Percentiles rank a stretch among this genome's conserved stretches.
Conservation (phyloP, 2,329 filamentous ascomycete species). For the Neopestalotiopsis sp. region DNA sequence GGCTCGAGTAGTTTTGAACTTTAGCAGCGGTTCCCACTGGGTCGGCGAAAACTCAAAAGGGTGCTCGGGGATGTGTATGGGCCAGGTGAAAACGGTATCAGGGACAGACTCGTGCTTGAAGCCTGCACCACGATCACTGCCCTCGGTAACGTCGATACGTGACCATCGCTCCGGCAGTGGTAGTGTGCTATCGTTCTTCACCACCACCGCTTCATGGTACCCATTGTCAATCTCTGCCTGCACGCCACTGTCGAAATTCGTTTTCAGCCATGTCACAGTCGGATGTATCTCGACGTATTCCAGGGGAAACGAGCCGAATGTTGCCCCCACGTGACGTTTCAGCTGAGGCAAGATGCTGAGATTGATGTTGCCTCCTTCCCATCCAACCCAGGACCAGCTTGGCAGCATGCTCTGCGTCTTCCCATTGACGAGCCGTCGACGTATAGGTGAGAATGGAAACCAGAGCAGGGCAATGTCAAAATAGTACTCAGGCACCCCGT, state of each 20-base stretch:
- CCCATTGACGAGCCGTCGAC: neutral
- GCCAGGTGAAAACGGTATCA: neutral
- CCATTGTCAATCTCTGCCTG: neutral
- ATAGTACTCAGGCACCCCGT: constrained; percentile 3
- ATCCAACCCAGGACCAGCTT: constrained; percentile 16
- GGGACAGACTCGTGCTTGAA: neutral
- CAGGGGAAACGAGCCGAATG: neutral
- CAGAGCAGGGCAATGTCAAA: constrained; percentile 5
- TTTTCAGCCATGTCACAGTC: neutral
- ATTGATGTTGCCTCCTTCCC: constrained; percentile 6
- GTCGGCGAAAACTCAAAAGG: neutral
- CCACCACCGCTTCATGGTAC: neutral
- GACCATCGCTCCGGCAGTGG: neutral
- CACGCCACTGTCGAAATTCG: neutral
- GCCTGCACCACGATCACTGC: neutral
- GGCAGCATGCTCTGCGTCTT: neutral
- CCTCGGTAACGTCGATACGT: neutral
- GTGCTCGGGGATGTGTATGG: neutral
- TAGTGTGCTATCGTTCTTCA: neutral
- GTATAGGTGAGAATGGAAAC: neutral
- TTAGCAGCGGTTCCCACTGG: neutral
- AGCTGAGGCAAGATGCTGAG: neutral
- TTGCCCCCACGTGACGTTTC: neutral
- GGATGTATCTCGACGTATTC: neutral
- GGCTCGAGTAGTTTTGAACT: neutral